Base-by-base conservation (phyloP, 768 basidiomycete genomes). In the Amanita thiersii region DNA sequence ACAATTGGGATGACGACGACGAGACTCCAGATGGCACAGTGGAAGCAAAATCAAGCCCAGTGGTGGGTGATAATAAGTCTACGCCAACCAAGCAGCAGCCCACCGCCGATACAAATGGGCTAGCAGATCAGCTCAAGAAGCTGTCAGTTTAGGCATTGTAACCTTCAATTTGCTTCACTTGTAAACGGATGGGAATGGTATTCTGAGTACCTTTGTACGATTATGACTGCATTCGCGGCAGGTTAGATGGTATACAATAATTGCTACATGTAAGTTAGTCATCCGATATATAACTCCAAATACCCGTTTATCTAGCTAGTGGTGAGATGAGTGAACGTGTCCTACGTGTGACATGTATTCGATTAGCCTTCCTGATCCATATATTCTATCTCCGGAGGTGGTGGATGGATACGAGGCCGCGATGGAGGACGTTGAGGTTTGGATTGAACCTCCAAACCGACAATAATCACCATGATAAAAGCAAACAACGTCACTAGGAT, bases 1-100 rank as follows among this genome's bases (percentile, higher is more conserved):
- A 88, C 47, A 77, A 70, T 45, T 90, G 86, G 77, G 86, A 87
- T 28, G 83, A 82, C 37, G 82, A 84, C 5, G 81, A 43, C 7
- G 42, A 43, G 8, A 35, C 24, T 12, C 8, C 8, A 3, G 20
- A 52, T 14, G 48, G 50, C 5, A 48, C 51, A 15, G 28, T n/a
- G n/a, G n/a, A n/a, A n/a, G n/a, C n/a, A 39, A n/a, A 15, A 21
- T 3, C 19, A 37, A 31, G n/a, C n/a, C n/a, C 6, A 8, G 23
- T 30, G 11, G 20, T 33, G 18, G 20, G 19, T 6, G 18, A 30
- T 21, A 11, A 11, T 4, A 17, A 20, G n/a, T 19, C 6, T 9
- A 37, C 15, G 17, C 1, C 42, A 29, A 14, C n/a, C 14, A 18
- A 5, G 24, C 25, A 20, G 17, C 17, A 29, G 10, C 18, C 15